Base-by-base conservation (phyloP, 805 yeast species). In the Ogataea pini region DNA sequence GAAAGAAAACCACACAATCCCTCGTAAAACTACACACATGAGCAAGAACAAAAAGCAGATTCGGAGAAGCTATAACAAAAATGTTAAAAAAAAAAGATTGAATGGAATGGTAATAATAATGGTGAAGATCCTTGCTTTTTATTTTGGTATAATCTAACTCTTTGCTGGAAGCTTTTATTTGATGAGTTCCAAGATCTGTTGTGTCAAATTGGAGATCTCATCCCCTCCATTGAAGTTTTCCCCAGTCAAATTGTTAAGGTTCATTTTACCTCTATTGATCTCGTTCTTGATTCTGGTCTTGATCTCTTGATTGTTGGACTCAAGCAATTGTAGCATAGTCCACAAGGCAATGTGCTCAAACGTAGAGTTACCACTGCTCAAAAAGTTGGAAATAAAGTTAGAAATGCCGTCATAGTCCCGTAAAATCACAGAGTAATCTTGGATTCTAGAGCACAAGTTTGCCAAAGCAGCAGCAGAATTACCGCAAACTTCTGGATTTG, bases 381-480 rank as follows among this genome's bases (percentile, higher is more conserved):
- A 74, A 65, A 92, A 94, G 60, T 91, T 75, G 29, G 82, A 75
- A 55, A 94, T 76, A 64, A 94, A 94, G 22, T 90, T 94, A 52
- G 81, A 78, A 50, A 94, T 85, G 48, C 98, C 98, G 50, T 89
- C 90, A 95, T 97, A 94, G 56, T 83, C 78, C 46, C 80, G 78
- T 49, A 89, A 76, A 51, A 94, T 88, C 55, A 85, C 83, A 50
- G 83, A 78, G 68, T 91, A 91, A 59, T 89, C 91, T 59, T 79
- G 80, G 31, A 92, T 89, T 69, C 97, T 82, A 4, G 97, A 90
- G 57, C 97, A 89, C 59, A 94, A 73, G 64, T 94, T 94, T 25
- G 99, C 99, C 57, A 94, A 77, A 1, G 99, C 98, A 31, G 99
- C 99, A 13, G 98, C 99, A 2, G 96, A 87, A 69, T 94, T 94